Base-by-base conservation (phyloP, 2,329 filamentous ascomycete species). In the Trichoderma hamatum region DNA sequence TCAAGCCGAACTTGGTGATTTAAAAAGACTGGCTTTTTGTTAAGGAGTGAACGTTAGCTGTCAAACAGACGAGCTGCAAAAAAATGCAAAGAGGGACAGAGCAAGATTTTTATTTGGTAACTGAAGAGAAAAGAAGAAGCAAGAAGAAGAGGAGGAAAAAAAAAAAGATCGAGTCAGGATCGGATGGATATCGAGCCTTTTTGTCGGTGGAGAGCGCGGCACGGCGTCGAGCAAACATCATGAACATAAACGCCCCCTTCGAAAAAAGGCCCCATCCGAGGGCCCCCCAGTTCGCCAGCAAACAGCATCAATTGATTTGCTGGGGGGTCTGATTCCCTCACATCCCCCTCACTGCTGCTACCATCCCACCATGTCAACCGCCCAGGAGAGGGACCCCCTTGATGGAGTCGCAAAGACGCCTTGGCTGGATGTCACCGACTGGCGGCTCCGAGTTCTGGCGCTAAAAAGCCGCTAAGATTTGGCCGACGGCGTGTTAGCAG, bases 11-110 rank as follows among this genome's bases (percentile, higher is more conserved):
- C 69, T 73, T 74, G 74, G 73, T 73, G 65, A 76, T 73, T 74
- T 65, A 77, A 77, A 67, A 70, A 74, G 72, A 72, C 75, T 70
- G 62, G 55, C 62, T 66, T 66, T 39, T 58, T 72, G 24, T 51
- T 66, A 69, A 70, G 68, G 71, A 73, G 54, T 59, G 63, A 32
- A 67, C 30, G 39, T 43, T 66, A 49, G 63, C 63, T 55, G 52
- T 36, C 54, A 43, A 66, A 67, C 28, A 49, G 63, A 67, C 63
- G 28, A 55, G 63, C 63, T 56, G 28, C 69, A 64, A 60, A 69
- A 19, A 43, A 43, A 30, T 30, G 58, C 63, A 69, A 70, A 69
- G 70, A 56, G 54, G 60, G 71, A 67, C 54, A 60, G 55, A 66
- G 69, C 64, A 63, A 54, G 34, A 32, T 52, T 54, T 43, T 28